Base-by-base conservation (phyloP, 2,329 filamentous ascomycete genomes). In the Alternaria hordeiaustralica region DNA sequence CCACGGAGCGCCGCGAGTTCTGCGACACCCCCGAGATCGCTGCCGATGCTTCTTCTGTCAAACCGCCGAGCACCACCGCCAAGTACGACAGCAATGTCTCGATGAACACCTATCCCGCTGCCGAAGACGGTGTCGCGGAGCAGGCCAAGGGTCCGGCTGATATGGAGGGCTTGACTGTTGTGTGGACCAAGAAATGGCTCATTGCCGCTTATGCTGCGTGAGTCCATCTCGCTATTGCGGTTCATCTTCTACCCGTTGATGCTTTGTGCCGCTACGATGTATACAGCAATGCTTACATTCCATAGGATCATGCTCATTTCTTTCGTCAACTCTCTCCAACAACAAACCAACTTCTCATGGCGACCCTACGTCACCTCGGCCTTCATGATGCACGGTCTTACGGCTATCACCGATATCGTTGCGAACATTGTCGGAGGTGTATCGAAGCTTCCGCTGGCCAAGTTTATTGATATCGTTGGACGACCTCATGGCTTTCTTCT, bases 241-340 rank as follows among this genome's bases (percentile, higher is more conserved):
- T 4, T 12, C 2, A 6, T 4, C 12, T 7, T 5, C 30, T 18
- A 6, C 49, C 12, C 8, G 15, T 15, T 1, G 11, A 12, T 33
- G 6, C 12, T 51, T n/a, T n/a, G 4, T 10, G 2, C 49, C 25
- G 20, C 9, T 53, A 6, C 9, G 6, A 11, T 23, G 6, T 0
- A 9, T 6, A 13, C 30, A 25, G 13, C 13, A 9, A 25, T 18
- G 44, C 21, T 51, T 7, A 43, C 26, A 28, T 15, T 3, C 21
- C 9, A 25, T 25, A 68, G 67, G 1, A 72, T 71, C 33, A 64
- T 65, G 62, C 47, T 69, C 57, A 68, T 71, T 30, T 67, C 65
- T 5, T 71, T 71, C 63, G 79, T 82, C 64, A 85, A 86, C 57
- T 83, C 81, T 7, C 73, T 84, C 41, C 78, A 84, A 62, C 73